Evolutionary conservation across 1,139 yeast genomes (phyloP).

Genomic region (Taphrina sp.): DNA sequence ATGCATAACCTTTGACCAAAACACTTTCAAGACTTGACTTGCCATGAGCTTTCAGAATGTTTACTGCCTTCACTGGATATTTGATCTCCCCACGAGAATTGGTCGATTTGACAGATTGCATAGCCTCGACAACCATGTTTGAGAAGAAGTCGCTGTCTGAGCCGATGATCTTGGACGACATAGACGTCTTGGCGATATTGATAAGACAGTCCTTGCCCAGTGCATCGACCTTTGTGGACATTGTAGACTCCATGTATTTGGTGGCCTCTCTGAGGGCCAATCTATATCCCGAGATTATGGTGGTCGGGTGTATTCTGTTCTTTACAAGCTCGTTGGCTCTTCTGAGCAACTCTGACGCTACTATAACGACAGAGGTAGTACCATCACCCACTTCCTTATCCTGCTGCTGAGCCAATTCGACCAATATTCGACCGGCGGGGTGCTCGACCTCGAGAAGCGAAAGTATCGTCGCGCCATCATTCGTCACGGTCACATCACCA

Average conservation of each 20-base stretch:
- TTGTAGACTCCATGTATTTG: conserved; percentile 79
- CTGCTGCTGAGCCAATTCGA: conserved; percentile 97
- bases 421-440: conserved; percentile 96
- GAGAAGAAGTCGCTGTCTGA: conserved; percentile 88
- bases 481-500: conserved; percentile 98
- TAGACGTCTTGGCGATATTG: conserved; percentile 92
- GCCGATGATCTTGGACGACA: conserved; percentile 96
- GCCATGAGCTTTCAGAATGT: conserved; percentile 94
- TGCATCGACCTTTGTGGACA: conserved; percentile 74
- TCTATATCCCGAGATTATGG: conserved; percentile 94
- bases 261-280: conserved; percentile 90
- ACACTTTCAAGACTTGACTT: conserved; percentile 84
- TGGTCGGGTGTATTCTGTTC: conserved; percentile 94
- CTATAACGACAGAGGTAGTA: conserved; percentile 53
- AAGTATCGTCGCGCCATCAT: conserved; percentile 97
- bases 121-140: conserved; percentile 88
- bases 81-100: conserved; percentile 83
- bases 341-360: conserved; percentile 70
- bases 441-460: conserved; percentile 92
- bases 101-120: conserved; percentile 90
- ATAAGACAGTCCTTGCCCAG: conserved; percentile 74
- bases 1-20: conserved; percentile 88
- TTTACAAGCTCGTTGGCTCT: conserved; percentile 93
- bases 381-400: conserved; percentile 99
- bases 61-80: conserved; percentile 97